phyloP scores from a whole-genome alignment of 2,329 filamentous ascomycete species.

The Beauveria brongniartii region DNA sequence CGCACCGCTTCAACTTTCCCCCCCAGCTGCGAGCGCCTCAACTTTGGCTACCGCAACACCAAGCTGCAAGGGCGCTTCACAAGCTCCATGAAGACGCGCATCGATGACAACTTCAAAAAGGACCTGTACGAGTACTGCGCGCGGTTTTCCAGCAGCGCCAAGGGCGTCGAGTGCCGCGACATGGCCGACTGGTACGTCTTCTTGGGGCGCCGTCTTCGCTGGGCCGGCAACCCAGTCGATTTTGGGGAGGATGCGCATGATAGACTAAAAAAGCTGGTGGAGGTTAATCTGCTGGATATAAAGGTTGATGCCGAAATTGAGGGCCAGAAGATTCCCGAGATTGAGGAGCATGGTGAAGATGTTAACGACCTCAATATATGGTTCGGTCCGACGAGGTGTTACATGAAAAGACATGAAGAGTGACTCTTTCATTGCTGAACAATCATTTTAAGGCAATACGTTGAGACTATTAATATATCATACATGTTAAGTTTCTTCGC shows the following conservation, averaged over 20 bases:
- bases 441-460: background rate
- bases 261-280: background rate
- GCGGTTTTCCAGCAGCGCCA: constrained; percentile 1
- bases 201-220: constrained; percentile 11
- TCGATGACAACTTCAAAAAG: constrained; percentile 34
- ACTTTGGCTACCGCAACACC: constrained; percentile 22
- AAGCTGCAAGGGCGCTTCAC: constrained; percentile 30
- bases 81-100: constrained; percentile 23
- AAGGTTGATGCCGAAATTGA: constrained; percentile 1
- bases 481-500: background rate
- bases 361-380: constrained; percentile 11
- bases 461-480: background rate
- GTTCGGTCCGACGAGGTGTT: background rate
- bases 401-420: too few species aligned
- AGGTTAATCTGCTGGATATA: background rate
- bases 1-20: constrained; percentile 16
- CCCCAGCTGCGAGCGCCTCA: constrained; percentile 18
- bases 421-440: background rate
- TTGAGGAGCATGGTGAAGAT: background rate
- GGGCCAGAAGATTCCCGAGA: background rate
- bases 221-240: background rate
- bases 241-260: background rate
- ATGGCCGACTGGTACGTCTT: constrained; percentile 17
- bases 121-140: constrained; percentile 21
- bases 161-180: constrained; percentile 12